A percentile compares a stretch with the other conserved stretches of the same genome.
These are phyloP conservation scores for Diaporthe nobilis DNA, from an alignment of 2,329 filamentous ascomycete species.

Conservation along the genomic window DNA sequence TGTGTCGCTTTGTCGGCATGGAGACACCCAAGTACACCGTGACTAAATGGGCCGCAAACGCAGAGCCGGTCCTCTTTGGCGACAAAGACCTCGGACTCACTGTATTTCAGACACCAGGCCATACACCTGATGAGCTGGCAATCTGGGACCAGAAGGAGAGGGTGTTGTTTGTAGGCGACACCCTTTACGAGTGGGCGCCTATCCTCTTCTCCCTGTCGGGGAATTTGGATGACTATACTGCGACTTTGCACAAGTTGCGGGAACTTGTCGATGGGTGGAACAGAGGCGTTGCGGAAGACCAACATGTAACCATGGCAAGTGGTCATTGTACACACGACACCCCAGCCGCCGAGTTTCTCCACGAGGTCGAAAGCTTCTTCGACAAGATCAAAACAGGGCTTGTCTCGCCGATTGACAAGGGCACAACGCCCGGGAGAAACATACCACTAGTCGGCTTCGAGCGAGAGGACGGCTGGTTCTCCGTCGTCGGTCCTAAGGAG, in stretches of 20 bases:
- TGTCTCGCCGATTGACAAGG: constrained; percentile 15
- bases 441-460: constrained; percentile 36
- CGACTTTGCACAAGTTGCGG: constrained; percentile 40
- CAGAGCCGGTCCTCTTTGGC: constrained; percentile 49
- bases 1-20: constrained; percentile 55
- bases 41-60: constrained; percentile 56
- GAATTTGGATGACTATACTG: constrained; percentile 41
- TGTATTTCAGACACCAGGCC: constrained; percentile 61
- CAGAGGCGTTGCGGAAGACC: neutral
- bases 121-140: constrained; percentile 61
- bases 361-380: constrained; percentile 26
- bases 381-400: constrained; percentile 28
- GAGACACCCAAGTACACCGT: constrained; percentile 56
- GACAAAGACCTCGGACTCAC: constrained; percentile 52
- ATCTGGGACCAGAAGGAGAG: constrained; percentile 60
- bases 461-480: constrained; percentile 33
- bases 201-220: constrained; percentile 45
- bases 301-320: constrained; percentile 28
- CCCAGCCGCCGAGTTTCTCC: constrained; percentile 21
- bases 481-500: constrained; percentile 25
- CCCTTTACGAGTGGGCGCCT: constrained; percentile 55
- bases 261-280: constrained; percentile 42
- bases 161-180: constrained; percentile 61
- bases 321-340: constrained; percentile 33
- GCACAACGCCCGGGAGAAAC: constrained; percentile 21